phyloP scores from a whole-genome alignment of 192 early-diverging fungal genomes.

The Coemansia sp. region DNA sequence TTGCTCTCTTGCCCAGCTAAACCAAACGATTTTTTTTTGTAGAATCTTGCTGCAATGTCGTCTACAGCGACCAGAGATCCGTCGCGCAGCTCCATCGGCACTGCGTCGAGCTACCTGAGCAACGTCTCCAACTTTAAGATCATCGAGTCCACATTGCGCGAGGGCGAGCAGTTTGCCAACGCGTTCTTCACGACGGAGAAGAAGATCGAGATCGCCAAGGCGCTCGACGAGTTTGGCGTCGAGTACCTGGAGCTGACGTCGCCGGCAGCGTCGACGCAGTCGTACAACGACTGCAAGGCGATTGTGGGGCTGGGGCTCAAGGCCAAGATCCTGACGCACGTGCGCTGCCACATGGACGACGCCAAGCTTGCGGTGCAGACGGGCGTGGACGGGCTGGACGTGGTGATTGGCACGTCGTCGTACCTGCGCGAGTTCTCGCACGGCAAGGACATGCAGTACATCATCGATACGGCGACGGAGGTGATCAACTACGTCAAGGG shows the following conservation, averaged over 20 bases:
- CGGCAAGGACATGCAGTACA: conserved; percentile 99
- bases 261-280: conserved; percentile 95
- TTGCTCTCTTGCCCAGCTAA: not conserved
- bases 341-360: conserved; percentile 99
- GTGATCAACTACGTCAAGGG: conserved; percentile 95
- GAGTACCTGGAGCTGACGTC: conserved; percentile 98
- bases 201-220: conserved; percentile 98
- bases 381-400: conserved; percentile 94
- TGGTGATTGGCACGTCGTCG: conserved; percentile 97
- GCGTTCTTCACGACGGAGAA: conserved; percentile 97
- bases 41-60: conserved; percentile 43
- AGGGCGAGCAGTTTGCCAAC: conserved; percentile 99
- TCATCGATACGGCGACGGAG: conserved; percentile 92
- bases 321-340: conserved; percentile 96
- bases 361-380: conserved; percentile 95
- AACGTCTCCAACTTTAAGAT: conserved; percentile 91
- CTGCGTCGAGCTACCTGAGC: conserved; percentile 66
- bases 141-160: conserved; percentile 93
- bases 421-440: conserved; percentile 97
- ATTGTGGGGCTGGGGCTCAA: conserved; percentile 92
- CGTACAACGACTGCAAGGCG: conserved; percentile 85
- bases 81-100: conserved; percentile 48
- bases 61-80: conserved; percentile 32
- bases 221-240: conserved; percentile 96
- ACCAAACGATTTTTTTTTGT: conserved; percentile 8